phyloP scores from a whole-genome alignment of 2,329 filamentous ascomycete species.

The Stylonectria norvegica region DNA sequence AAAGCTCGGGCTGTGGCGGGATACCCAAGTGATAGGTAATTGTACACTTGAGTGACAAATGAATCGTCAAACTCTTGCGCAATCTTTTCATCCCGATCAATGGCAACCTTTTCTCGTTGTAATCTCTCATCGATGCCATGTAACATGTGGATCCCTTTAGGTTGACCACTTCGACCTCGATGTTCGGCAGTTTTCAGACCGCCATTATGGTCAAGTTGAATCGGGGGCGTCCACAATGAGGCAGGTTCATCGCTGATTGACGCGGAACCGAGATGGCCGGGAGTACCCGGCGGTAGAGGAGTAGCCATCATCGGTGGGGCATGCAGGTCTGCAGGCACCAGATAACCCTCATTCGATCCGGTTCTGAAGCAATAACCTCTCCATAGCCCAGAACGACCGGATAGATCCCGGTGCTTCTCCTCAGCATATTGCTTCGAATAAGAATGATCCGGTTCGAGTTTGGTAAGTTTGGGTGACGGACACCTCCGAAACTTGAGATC shows the following conservation, averaged over 20 bases:
- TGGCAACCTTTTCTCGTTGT: constrained; percentile 46
- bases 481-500: constrained; percentile 80
- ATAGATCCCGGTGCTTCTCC: constrained; percentile 51
- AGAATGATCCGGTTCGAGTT: constrained; percentile 74
- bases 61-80: constrained; percentile 70
- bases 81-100: constrained; percentile 53
- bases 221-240: constrained; percentile 24
- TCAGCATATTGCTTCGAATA: constrained; percentile 48
- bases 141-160: constrained; percentile 48
- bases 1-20: constrained; percentile 79
- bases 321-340: constrained; percentile 43
- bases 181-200: constrained; percentile 21
- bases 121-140: constrained; percentile 51
- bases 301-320: constrained; percentile 50
- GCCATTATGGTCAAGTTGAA: constrained; percentile 15
- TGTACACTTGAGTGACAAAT: constrained; percentile 95
- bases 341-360: constrained; percentile 33
- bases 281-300: constrained; percentile 41
- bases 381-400: constrained; percentile 68
- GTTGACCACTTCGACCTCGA: constrained; percentile 29
- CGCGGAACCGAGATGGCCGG: constrained; percentile 39
- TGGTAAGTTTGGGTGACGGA: constrained; percentile 76
- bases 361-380: constrained; percentile 62
- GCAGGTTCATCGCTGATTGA: constrained; percentile 41
- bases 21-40: constrained; percentile 91